These are phyloP conservation scores for Camellia oleifera DNA, from an alignment of 179 eudicot species.

Conservation along the genomic window DNA sequence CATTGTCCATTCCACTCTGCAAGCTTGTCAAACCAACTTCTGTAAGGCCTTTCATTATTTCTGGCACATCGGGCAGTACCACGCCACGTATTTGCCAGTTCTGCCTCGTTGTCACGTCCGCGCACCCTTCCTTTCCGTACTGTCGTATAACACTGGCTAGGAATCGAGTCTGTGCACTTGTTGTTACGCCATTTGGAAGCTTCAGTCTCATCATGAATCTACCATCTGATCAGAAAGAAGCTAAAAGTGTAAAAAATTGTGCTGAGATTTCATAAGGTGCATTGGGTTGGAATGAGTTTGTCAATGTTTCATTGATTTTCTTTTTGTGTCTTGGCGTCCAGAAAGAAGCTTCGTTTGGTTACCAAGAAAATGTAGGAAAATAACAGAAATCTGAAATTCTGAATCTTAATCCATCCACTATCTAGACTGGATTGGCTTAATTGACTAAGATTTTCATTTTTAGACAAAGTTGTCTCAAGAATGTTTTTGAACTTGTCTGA, in stretches of 20 bases:
- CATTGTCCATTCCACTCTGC: conserved; percentile 99
- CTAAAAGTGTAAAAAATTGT: too few relatives aligned
- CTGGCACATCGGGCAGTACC: conserved; percentile 82
- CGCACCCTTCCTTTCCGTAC: conserved; percentile 91
- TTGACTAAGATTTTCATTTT: too few relatives aligned
- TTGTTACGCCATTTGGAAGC: conserved; percentile 94
- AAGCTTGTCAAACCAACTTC: conserved; percentile 83
- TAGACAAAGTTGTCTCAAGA: too few relatives aligned
- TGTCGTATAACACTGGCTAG: conserved; percentile 78
- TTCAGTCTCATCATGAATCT: conserved; percentile 98
- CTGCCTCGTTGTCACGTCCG: conserved; percentile 92
- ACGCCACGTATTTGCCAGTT: conserved; percentile 99
- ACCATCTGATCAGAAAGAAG: conserved; percentile 52
- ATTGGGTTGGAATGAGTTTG: too few relatives aligned
- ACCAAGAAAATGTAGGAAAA: not conserved
- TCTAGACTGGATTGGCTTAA: not conserved
- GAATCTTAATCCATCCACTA: not conserved
- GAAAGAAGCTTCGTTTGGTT: not conserved
- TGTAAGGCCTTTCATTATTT: conserved; percentile 70
- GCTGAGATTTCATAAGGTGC: too few relatives aligned
- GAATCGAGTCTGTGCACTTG: conserved; percentile 87
- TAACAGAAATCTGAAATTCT: not conserved
- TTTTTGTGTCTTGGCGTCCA: not conserved
- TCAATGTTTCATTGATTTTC: not conserved
- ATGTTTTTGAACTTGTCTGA: too few relatives aligned